These are phyloP conservation scores for Ciborinia camelliae DNA, from an alignment of 2,329 filamentous ascomycete genomes.

Conservation along the genomic window DNA sequence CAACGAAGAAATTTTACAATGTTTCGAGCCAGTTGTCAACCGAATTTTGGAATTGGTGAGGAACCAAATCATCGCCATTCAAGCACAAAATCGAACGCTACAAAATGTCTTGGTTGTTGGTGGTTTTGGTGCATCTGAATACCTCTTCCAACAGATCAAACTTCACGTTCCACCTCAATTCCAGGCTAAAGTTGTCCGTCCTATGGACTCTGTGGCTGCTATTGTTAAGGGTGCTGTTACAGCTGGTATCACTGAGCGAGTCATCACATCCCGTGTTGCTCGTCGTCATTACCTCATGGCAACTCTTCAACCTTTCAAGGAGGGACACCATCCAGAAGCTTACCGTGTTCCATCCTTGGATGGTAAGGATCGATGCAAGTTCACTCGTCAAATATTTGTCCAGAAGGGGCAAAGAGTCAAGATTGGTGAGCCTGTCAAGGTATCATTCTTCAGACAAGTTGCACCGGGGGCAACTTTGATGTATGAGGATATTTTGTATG, in stretches of 20 bases:
- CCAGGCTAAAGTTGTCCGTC: slow-evolving; percentile 95
- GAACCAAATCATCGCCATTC: slow-evolving; percentile 98
- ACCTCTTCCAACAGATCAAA: slow-evolving; percentile 99
- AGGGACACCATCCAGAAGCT: slow-evolving; percentile 95
- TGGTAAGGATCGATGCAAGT: slow-evolving; percentile 97
- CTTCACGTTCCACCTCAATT: slow-evolving; percentile 97
- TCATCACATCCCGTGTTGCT: slow-evolving; percentile 94
- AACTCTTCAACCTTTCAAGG: slow-evolving; percentile 96
- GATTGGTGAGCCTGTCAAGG: slow-evolving; percentile 98
- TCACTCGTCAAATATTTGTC: slow-evolving; percentile 96
- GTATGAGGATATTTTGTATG: slow-evolving; percentile 98
- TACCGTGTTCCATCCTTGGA: slow-evolving; percentile 96
- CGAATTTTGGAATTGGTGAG: slow-evolving; percentile 91
- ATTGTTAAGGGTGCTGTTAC: slow-evolving; percentile 99
- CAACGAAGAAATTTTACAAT: slow-evolving; percentile 97
- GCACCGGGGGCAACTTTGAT: slow-evolving; percentile 95
- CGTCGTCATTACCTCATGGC: slow-evolving; percentile 99
- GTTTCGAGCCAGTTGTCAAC: slow-evolving; percentile 98
- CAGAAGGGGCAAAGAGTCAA: slow-evolving; percentile 98
- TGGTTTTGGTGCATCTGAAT: slow-evolving; percentile 97
- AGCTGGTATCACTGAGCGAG: slow-evolving; percentile 93
- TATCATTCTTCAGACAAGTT: slow-evolving; percentile 97
- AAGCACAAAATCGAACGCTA: slow-evolving; percentile 88
- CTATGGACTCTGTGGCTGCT: slow-evolving; percentile 97
- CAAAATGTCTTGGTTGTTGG: slow-evolving; percentile 97